Conservation (phyloP, 805 yeast genomes). For the Maudiozyma bulderi region DNA sequence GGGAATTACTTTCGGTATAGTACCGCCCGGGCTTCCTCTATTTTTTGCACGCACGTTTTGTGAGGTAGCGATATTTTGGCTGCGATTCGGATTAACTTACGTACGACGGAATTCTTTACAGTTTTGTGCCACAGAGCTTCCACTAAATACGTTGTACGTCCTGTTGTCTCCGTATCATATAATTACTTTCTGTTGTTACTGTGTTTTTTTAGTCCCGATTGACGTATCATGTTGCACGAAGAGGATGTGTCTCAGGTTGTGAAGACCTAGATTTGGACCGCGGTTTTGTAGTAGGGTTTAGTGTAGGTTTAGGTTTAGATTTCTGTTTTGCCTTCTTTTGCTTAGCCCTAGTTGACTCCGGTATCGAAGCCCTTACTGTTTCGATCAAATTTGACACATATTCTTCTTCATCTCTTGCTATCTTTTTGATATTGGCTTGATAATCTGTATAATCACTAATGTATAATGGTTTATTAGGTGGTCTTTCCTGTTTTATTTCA, state of each 20-base stretch:
- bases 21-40: constrained; percentile 1
- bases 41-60: not conserved
- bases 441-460: constrained; percentile 8
- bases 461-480: constrained; percentile 3
- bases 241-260: not conserved
- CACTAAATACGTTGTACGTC: no score
- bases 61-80: not conserved
- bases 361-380: constrained; percentile 7
- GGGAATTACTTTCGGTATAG: not conserved
- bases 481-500: not conserved
- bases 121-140: no score
- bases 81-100: no score
- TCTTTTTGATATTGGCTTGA: constrained; percentile 3
- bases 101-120: no score
- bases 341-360: not conserved
- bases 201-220: no score
- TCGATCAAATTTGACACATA: constrained; percentile 15
- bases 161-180: no score
- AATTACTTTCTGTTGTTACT: no score
- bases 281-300: not conserved
- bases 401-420: constrained; percentile 9
- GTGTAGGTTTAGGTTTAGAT: not conserved
- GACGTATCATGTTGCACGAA: no score
- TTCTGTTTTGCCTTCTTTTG: not conserved
- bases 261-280: not conserved